Percentiles rank a stretch among this genome's conserved stretches.
These are phyloP conservation scores for Sungouiozyma intestinalis DNA, from an alignment of 805 yeast species.

Conservation along the genomic window DNA sequence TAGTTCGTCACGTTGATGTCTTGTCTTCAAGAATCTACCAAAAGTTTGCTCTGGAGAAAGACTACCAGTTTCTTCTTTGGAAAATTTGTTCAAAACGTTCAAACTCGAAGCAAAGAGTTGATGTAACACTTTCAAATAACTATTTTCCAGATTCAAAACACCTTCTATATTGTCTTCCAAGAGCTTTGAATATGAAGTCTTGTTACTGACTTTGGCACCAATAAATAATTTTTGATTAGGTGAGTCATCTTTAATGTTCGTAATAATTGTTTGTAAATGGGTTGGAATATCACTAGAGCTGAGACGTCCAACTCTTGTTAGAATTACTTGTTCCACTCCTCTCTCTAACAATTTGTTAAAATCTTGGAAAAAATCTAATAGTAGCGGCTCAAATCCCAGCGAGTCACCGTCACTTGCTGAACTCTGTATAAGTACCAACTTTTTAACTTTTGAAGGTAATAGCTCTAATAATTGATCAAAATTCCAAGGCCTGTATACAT, in stretches of 20 bases:
- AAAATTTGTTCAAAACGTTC: slow-evolving; percentile 50
- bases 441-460: slow-evolving; percentile 45
- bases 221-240: slow-evolving; percentile 57
- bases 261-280: slow-evolving; percentile 37
- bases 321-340: slow-evolving; percentile 42
- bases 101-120: slow-evolving; percentile 52
- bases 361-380: slow-evolving; percentile 65
- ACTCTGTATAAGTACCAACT: slow-evolving; percentile 61
- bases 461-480: slow-evolving; percentile 38
- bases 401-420: slow-evolving; percentile 15
- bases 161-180: slow-evolving; percentile 27
- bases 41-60: slow-evolving; percentile 79
- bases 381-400: slow-evolving; percentile 53
- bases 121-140: slow-evolving; percentile 62
- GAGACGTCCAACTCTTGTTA: slow-evolving; percentile 36
- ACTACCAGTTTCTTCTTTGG: slow-evolving; percentile 35
- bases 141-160: slow-evolving; percentile 53
- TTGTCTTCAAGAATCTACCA: slow-evolving; percentile 57
- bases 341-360: slow-evolving; percentile 36
- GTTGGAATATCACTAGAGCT: slow-evolving; percentile 15
- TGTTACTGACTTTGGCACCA: slow-evolving; percentile 31
- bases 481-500: slow-evolving; percentile 66
- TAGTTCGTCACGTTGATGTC: slow-evolving; percentile 41
- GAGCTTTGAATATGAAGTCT: slow-evolving; percentile 1
- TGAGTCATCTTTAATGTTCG: slow-evolving; percentile 38